phyloP scores from a whole-genome alignment of 2,329 filamentous ascomycete genomes.

The Hypoxylon rubiginosum region DNA sequence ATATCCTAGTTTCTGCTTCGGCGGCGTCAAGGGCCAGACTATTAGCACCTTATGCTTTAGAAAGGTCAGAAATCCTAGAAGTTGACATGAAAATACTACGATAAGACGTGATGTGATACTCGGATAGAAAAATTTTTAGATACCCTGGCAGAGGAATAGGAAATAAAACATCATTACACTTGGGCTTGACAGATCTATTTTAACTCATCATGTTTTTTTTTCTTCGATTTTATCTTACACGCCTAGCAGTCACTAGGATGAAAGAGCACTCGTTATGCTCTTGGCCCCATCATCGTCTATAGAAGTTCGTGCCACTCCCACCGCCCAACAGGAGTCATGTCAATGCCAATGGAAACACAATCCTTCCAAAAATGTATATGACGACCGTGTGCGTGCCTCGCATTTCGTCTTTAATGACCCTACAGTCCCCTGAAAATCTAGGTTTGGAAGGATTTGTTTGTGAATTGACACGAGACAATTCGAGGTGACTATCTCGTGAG shows the following conservation, averaged over 20 bases:
- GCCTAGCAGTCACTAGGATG: slow-evolving; percentile 19
- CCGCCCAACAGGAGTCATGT: slow-evolving; percentile 22
- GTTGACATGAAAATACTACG: slow-evolving; percentile 4
- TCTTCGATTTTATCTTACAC: slow-evolving; percentile 44
- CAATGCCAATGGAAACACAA: slow-evolving; percentile 31
- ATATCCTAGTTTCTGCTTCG: slow-evolving; percentile 91
- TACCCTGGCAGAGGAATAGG: slow-evolving; percentile 21
- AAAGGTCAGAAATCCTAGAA: slow-evolving; percentile 54
- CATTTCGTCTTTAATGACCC: slow-evolving; percentile 41
- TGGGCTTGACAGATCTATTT: slow-evolving; percentile 62
- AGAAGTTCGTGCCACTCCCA: slow-evolving; percentile 29
- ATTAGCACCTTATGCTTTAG: slow-evolving; percentile 89
- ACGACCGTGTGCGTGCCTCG: slow-evolving; percentile 33
- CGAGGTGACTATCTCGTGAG: slow-evolving; percentile 41
- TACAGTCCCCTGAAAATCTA: slow-evolving; percentile 36
- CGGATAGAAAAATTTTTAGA: slow-evolving; percentile 14
- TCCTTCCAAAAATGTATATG: slow-evolving; percentile 37
- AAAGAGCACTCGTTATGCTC: slow-evolving; percentile 7
- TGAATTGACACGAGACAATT: slow-evolving; percentile 41
- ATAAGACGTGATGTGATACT: neutral
- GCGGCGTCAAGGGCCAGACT: slow-evolving; percentile 87
- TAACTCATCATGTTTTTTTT: slow-evolving; percentile 59
- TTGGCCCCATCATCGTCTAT: slow-evolving; percentile 26
- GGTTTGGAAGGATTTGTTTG: slow-evolving; percentile 34
- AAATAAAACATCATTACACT: slow-evolving; percentile 32